Evolutionary conservation across 805 yeast species (phyloP).

Genomic region (Candida orba): DNA sequence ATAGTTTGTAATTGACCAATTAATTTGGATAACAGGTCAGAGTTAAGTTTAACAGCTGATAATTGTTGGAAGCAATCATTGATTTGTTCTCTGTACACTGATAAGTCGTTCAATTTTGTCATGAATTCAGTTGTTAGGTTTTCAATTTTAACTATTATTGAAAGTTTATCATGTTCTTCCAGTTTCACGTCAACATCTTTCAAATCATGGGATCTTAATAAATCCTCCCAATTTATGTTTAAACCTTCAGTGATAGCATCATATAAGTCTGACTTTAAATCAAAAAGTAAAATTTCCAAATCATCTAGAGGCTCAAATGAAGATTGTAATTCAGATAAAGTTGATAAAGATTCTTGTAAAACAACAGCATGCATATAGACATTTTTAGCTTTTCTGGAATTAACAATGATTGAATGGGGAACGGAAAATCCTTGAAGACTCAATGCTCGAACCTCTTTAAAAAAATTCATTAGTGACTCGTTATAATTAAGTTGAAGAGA

Average conservation of each 20-base stretch:
- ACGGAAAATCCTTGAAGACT: constrained; percentile 44
- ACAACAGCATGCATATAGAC: constrained; percentile 52
- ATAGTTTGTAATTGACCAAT: constrained; percentile 28
- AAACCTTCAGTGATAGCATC: constrained; percentile 28
- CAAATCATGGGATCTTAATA: constrained; percentile 44
- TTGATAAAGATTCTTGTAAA: constrained; percentile 43
- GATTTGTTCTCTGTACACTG: constrained; percentile 24
- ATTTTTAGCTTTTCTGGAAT: constrained; percentile 41
- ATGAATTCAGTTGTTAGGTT: constrained; percentile 24
- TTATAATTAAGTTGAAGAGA: constrained; percentile 47
- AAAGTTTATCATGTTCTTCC: constrained; percentile 27
- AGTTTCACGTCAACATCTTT: constrained; percentile 25
- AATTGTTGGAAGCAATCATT: constrained; percentile 19
- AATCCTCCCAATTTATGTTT: constrained; percentile 44
- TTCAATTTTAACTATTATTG: constrained; percentile 27
- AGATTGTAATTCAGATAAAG: constrained; percentile 28
- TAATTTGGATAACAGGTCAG: constrained; percentile 9
- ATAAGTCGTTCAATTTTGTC: constrained; percentile 25
- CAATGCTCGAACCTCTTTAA: constrained; percentile 49
- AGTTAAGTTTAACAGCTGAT: constrained; percentile 22
- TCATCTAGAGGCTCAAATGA: constrained; percentile 32
- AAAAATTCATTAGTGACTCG: constrained; percentile 31
- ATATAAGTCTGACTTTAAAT: constrained; percentile 29
- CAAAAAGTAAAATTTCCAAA: constrained; percentile 34
- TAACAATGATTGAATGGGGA: constrained; percentile 43